Evolutionary conservation across 164 flowering plant species (phyloP), one percentile per base, ranked within the genome.

Genomic region (Hamamelis virginiana): DNA sequence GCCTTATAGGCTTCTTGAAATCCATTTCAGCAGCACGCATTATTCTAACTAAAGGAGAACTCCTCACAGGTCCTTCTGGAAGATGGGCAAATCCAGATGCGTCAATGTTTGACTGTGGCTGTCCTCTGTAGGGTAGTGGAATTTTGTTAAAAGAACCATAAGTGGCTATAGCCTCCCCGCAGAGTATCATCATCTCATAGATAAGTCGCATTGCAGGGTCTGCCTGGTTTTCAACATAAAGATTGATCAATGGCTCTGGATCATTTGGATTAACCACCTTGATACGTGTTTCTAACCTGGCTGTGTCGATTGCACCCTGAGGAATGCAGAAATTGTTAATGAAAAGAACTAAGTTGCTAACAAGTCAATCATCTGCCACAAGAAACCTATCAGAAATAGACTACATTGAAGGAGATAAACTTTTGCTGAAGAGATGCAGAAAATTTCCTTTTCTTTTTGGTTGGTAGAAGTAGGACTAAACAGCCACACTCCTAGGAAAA

Each of bases 121-220:
- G 97, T 45, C 98, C 98, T 80, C 98, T 81, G 82, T 88, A 95
- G 61, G 98, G 97, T 70, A 95, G 82, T 67, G 97, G 88, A 70
- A 95, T 83, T 45, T 84, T 85, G 73, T 92, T 85, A 62, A 12
- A 51, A 48, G 85, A 91, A 46, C 98, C 98, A 85, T 74, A 89
- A 14, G 88, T 82, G 25, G 98, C 97, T 57, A 95, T 70, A 71
- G 70, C 88, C 80, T 95, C 98, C 66, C 98, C 97, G 77, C 98
- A 95, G 12, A 95, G 89, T 69, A 95, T 78, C 98, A 95, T 95
- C 92, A 95, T 92, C 80, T 95, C 98, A 41, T 91, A 78, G 62
- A 95, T 97, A 78, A 95, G 92, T 64, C 97, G 86, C 97, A 95
- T 89, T 45, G 98, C 92, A 62, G 96, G 91, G 52, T 87, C 90